Evolutionary conservation across 169 alveolate species (phyloP).

Genomic region (Eimeria acervulina): DNA sequence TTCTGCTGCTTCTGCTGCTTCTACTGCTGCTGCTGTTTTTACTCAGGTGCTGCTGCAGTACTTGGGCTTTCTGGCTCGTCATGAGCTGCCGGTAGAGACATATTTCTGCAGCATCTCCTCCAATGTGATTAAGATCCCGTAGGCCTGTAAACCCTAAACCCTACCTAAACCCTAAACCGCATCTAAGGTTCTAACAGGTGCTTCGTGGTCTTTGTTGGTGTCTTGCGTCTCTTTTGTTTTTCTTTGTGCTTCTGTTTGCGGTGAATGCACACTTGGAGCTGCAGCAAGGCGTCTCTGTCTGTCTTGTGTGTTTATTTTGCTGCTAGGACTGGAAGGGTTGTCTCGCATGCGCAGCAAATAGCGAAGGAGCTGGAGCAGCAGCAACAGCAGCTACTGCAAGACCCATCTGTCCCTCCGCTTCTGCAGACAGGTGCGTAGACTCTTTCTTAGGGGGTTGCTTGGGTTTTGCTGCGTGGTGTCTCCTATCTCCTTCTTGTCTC

Average conservation of each 20-base stretch:
- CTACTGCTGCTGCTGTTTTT: slow-evolving; percentile 48
- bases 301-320: background rate
- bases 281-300: background rate
- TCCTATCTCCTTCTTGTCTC: background rate
- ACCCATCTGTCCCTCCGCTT: slow-evolving; percentile 49
- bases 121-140: slow-evolving; percentile 72
- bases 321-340: background rate
- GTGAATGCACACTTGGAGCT: background rate
- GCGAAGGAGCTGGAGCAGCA: slow-evolving; percentile 55
- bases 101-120: slow-evolving; percentile 69
- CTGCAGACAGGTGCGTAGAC: slow-evolving; percentile 6
- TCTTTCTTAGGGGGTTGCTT: too few relatives aligned
- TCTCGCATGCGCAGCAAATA: slow-evolving; percentile 42
- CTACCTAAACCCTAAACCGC: slow-evolving; percentile 43
- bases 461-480: background rate
- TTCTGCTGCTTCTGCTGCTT: slow-evolving; percentile 49
- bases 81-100: slow-evolving; percentile 68
- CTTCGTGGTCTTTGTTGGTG: too few relatives aligned
- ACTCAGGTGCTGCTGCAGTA: slow-evolving; percentile 72
- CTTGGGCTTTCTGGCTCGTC: slow-evolving; percentile 55
- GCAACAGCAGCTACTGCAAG: slow-evolving; percentile 65
- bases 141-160: slow-evolving; percentile 51
- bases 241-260: background rate
- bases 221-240: background rate
- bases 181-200: too few relatives aligned